Base-by-base conservation (phyloP, 208 protist genomes). In the Plasmodiophora brassicae region DNA sequence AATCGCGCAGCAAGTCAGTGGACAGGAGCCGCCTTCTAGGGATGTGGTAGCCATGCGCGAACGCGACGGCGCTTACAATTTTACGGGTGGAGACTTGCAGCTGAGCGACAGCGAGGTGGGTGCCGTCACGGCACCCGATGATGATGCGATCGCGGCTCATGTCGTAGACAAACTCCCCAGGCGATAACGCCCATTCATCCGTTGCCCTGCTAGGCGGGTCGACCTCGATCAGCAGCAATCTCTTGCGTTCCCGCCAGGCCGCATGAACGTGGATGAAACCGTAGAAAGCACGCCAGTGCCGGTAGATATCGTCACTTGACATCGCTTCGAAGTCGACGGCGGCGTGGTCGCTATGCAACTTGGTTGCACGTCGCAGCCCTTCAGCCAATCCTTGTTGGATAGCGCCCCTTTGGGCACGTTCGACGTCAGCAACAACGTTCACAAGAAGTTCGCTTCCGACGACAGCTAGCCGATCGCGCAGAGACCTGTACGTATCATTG, bases 31-130 rank as follows among this genome's bases (percentile, higher is more conserved):
- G n/a, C n/a, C n/a, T n/a, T 57, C 50, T 14, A 57, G 25, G 14
- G 5, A 78, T 5, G n/a, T 78, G 65, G n/a, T 78, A 78, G 20
- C 65, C 65, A 78, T 78, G 65, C 20, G 65, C 65, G 41, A 78
- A 78, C 41, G 65, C 65, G 65, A 32, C 10, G 5, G 65, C 14
- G 41, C 5, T 38, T 38, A 5, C 32, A 5, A 8, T n/a, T 32
- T 78, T 78, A 5, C 65, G 5, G 5, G 65, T 78, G 32, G 65
- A n/a, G 41, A 78, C n/a, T 78, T 78, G 65, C 32, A 78, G 14
- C n/a, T 32, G 14, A 38, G 65, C 20, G 5, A 32, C 65, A 32
- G 32, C 20, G 65, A 78, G 65, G 14, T 5, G 41, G 5, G 65
- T 78, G 32, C n/a, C 14, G 5, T 8, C 5, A 38, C 5, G 5